A percentile compares a stretch with the other conserved stretches of the same genome.
These are phyloP conservation scores for Candida lessepsii DNA, from an alignment of 805 yeast species.

Conservation along the genomic window DNA sequence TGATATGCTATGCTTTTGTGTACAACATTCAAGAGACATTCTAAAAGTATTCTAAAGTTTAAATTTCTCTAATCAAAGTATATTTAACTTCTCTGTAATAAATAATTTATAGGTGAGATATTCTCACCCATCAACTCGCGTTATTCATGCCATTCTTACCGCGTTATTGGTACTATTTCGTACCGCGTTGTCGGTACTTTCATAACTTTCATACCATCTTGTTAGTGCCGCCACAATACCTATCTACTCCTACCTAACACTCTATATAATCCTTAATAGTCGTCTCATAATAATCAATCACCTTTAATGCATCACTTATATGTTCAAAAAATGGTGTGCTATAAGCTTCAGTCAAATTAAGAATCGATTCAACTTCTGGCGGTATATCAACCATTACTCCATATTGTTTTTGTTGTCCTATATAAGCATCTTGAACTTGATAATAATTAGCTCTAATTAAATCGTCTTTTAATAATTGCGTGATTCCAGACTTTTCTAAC, in stretches of 20 bases:
- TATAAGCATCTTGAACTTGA: conserved; percentile 17
- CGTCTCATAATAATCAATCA: conserved; percentile 36
- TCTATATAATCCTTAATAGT: conserved; percentile 6
- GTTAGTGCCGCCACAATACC: too few species aligned
- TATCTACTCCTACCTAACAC: neutral
- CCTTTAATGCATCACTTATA: conserved; percentile 38
- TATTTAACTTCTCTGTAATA: too few species aligned
- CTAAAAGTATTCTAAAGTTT: too few species aligned
- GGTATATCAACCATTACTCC: conserved; percentile 4
- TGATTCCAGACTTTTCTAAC: conserved; percentile 30
- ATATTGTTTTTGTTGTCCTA: neutral
- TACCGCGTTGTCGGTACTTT: too few species aligned
- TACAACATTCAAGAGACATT: too few species aligned
- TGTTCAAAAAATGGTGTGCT: conserved; percentile 34
- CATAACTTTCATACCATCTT: too few species aligned
- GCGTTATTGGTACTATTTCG: too few species aligned
- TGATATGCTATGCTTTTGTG: too few species aligned
- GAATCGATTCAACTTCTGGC: conserved; percentile 15
- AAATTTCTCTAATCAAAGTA: too few species aligned
- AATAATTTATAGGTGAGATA: neutral
- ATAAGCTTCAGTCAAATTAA: conserved; percentile 25
- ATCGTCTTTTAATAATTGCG: conserved; percentile 23
- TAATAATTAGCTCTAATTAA: conserved; percentile 25
- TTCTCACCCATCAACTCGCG: too few species aligned
- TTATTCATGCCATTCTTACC: too few species aligned